Conservation (phyloP, 1,139 yeast species). For the Suhomyces chickasaworum region DNA sequence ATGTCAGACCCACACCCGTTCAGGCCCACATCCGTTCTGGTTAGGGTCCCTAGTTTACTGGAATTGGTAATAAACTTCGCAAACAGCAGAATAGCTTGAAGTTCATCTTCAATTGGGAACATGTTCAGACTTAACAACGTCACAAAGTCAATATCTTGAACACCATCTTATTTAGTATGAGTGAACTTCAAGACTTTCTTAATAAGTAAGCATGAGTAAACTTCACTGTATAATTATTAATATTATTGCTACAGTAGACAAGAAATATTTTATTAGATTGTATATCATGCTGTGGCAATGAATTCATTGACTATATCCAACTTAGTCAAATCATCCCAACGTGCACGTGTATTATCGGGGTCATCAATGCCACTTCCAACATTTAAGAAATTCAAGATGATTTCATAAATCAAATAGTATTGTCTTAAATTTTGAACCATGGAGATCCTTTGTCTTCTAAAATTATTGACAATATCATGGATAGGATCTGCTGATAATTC, state of each 20-base stretch:
- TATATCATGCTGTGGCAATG: conserved; percentile 15
- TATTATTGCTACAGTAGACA: neutral
- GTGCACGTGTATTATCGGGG: conserved; percentile 5
- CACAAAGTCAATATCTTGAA: too few species aligned
- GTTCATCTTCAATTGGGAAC: too few species aligned
- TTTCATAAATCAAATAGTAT: conserved; percentile 70
- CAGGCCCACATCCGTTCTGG: too few species aligned
- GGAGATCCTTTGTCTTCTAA: conserved; percentile 71
- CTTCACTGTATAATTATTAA: too few species aligned
- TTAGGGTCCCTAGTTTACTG: too few species aligned
- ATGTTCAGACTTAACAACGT: too few species aligned
- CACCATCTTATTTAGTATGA: too few species aligned
- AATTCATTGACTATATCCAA: conserved; percentile 30
- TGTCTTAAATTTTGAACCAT: conserved; percentile 85
- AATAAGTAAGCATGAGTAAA: too few species aligned
- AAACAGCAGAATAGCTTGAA: too few species aligned
- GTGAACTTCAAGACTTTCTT: too few species aligned
- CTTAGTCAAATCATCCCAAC: conserved; percentile 26
- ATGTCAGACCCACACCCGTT: too few species aligned
- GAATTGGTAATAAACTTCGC: too few species aligned
- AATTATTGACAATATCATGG: conserved; percentile 54
- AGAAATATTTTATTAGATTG: neutral
- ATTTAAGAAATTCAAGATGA: conserved; percentile 29
- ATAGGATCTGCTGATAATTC: conserved; percentile 42
- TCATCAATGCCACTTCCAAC: conserved; percentile 13